These are phyloP conservation scores for Trametes villosa DNA, from an alignment of 768 basidiomycete genomes.

Conservation along the genomic window DNA sequence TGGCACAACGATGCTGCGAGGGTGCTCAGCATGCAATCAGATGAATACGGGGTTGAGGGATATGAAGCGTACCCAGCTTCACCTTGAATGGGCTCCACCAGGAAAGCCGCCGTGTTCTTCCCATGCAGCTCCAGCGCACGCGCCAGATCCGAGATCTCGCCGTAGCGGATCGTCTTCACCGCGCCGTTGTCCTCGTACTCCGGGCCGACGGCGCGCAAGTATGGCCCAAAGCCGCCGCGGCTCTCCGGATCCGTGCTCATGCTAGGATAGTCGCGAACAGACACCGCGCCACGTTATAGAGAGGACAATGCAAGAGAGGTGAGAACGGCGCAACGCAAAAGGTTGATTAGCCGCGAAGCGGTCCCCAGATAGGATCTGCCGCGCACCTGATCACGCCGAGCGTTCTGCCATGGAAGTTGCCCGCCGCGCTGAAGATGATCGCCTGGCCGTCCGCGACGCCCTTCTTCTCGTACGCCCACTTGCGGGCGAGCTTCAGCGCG, in stretches of 20 bases:
- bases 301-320: too few relatives aligned
- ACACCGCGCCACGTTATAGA: neutral
- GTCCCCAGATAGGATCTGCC: conserved; percentile 12
- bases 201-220: conserved; percentile 84
- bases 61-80: conserved; percentile 80
- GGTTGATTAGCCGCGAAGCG: conserved; percentile 13
- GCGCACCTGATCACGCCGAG: conserved; percentile 79
- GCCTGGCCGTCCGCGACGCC: conserved; percentile 81
- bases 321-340: conserved; percentile 17
- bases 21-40: conserved; percentile 1
- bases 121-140: conserved; percentile 82
- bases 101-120: conserved; percentile 84
- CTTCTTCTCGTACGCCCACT: conserved; percentile 95
- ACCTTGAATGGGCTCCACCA: conserved; percentile 99
- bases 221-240: conserved; percentile 89
- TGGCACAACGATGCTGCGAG: conserved; percentile 84
- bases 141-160: conserved; percentile 80
- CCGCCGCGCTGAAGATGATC: conserved; percentile 80
- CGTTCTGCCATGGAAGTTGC: conserved; percentile 97
- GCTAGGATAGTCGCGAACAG: conserved; percentile 41
- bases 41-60: neutral
- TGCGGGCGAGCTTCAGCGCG: conserved; percentile 91
- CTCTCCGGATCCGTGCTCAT: conserved; percentile 96
- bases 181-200: conserved; percentile 59
- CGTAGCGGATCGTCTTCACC: conserved; percentile 74